A percentile compares a stretch with the other conserved stretches of the same genome.
phyloP scores from a whole-genome alignment of 129 eudicot genomes.

The Lonicera japonica region DNA sequence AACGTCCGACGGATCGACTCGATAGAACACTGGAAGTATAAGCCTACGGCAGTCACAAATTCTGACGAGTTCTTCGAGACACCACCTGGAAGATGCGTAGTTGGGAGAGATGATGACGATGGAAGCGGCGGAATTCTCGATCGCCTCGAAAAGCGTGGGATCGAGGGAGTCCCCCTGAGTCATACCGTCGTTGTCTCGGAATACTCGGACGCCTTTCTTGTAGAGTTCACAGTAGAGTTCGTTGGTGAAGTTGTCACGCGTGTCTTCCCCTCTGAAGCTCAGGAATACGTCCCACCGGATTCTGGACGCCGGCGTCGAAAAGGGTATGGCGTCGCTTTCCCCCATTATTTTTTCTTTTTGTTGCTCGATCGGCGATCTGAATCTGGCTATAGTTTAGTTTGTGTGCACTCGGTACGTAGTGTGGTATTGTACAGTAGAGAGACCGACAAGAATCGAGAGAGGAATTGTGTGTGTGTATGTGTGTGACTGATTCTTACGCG shows the following conservation, averaged over 20 bases:
- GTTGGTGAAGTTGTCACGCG: constrained; percentile 21
- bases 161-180: constrained; percentile 19
- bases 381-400: neutral
- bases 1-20: constrained; percentile 13
- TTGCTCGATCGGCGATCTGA: neutral
- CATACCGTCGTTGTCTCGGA: constrained; percentile 23
- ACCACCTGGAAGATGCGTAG: constrained; percentile 34
- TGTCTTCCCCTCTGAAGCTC: constrained; percentile 37
- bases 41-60: constrained; percentile 20
- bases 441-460: too few species aligned
- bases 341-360: too few species aligned
- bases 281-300: constrained; percentile 36
- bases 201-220: constrained; percentile 15
- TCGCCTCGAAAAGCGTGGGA: constrained; percentile 23
- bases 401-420: too few species aligned
- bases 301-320: constrained; percentile 9
- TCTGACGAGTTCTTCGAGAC: constrained; percentile 34
- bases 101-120: constrained; percentile 23
- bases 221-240: constrained; percentile 13
- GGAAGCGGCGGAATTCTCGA: constrained; percentile 31
- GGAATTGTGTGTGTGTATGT: too few species aligned
- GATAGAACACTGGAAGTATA: constrained; percentile 17
- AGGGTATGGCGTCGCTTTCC: constrained; percentile 4
- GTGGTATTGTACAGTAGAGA: too few species aligned
- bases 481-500: too few species aligned